Conservation (phyloP, 208 protist species). For the Crithidia thermophila region DNA sequence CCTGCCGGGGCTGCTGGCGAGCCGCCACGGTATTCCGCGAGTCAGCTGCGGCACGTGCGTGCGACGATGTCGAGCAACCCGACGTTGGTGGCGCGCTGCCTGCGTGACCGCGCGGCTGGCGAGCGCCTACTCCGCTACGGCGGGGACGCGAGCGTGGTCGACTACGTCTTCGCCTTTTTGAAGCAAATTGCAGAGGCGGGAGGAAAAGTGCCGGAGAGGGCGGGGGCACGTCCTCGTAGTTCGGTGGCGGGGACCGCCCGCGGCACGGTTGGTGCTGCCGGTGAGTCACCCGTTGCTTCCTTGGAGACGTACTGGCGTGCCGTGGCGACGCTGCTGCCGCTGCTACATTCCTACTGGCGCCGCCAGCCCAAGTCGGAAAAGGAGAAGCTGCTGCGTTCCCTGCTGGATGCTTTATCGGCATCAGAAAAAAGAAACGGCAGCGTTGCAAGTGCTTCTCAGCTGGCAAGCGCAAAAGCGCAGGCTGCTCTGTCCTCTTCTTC, state of each 20-base stretch:
- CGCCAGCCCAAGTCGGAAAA: conserved; percentile 38
- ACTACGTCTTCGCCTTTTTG: conserved; percentile 34
- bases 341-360: conserved; percentile 37
- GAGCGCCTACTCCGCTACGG: conserved; percentile 52
- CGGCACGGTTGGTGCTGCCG: not conserved
- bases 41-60: conserved; percentile 13
- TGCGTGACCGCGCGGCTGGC: conserved; percentile 47
- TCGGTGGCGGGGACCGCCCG: not conserved
- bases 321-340: conserved; percentile 42
- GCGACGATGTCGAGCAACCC: conserved; percentile 18
- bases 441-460: not conserved
- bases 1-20: not conserved
- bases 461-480: not conserved
- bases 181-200: not conserved
- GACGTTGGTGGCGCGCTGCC: conserved; percentile 47
- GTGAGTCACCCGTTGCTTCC: not conserved
- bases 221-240: not conserved
- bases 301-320: conserved; percentile 51
- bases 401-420: conserved; percentile 35
- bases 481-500: not conserved
- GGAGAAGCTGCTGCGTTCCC: conserved; percentile 34
- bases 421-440: not conserved
- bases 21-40: conserved; percentile 1
- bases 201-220: not conserved
- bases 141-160: conserved; percentile 18